These are phyloP conservation scores for Pythium rhizo-oryzae DNA, from an alignment of 352 stramenopile species.

Conservation along the genomic window DNA sequence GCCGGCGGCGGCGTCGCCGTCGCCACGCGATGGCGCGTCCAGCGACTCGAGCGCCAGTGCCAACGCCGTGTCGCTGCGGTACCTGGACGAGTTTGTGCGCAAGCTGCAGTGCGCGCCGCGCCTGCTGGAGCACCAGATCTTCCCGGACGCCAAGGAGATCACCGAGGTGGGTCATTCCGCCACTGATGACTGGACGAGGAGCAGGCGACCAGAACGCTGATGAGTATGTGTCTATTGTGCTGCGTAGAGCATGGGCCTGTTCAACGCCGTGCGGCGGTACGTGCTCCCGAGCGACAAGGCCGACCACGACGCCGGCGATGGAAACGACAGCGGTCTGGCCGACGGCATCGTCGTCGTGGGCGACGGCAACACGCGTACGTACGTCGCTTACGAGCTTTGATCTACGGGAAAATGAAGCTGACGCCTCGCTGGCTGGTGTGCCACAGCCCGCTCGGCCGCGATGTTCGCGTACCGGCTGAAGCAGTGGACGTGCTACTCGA, in stretches of 20 bases:
- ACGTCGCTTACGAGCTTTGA: not conserved
- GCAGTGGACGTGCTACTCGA: constrained; percentile 77
- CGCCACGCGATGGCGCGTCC: not conserved
- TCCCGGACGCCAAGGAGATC: constrained; percentile 84
- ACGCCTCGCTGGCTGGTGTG: not conserved
- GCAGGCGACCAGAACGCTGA: not conserved
- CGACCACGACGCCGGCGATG: not conserved
- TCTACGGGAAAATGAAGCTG: not conserved
- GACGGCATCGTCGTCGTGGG: constrained; percentile 81
- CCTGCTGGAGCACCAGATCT: constrained; percentile 72
- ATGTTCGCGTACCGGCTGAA: constrained; percentile 77
- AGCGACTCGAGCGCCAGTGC: no score
- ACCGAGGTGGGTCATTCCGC: no score
- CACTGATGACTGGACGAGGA: no score
- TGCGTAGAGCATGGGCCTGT: constrained; percentile 79
- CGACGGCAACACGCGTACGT: constrained; percentile 78
- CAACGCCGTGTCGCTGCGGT: constrained; percentile 62
- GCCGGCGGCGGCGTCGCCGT: constrained; percentile 1
- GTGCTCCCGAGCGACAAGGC: constrained; percentile 39
- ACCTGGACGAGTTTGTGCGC: constrained; percentile 86
- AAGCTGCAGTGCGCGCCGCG: constrained; percentile 72
- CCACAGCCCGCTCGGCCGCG: constrained; percentile 65
- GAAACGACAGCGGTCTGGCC: no score
- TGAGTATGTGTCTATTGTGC: not conserved
- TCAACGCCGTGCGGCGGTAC: constrained; percentile 78